phyloP scores from a whole-genome alignment of 495 filamentous ascomycete species.

The Penicillium samsonianum region DNA sequence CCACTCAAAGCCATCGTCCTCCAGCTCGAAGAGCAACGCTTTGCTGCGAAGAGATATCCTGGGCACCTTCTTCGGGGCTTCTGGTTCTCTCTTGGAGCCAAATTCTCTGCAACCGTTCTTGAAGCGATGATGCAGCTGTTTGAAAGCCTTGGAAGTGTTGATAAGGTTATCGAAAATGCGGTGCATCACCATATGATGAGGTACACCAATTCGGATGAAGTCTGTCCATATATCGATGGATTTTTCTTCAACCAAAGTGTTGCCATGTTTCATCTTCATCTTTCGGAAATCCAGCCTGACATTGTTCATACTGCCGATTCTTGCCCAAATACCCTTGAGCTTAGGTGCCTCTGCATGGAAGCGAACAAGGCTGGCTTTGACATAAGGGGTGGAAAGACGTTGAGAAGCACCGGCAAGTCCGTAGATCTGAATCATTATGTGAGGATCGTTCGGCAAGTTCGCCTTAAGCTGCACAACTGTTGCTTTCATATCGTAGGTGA shows the following conservation, averaged over 20 bases:
- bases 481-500: conserved; percentile 77
- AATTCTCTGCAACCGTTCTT: conserved; percentile 84
- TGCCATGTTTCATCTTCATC: conserved; percentile 64
- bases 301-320: conserved; percentile 79
- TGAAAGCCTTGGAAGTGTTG: conserved; percentile 81
- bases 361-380: conserved; percentile 71
- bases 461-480: conserved; percentile 85
- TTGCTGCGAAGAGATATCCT: conserved; percentile 79
- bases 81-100: conserved; percentile 75
- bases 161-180: conserved; percentile 89
- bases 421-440: conserved; percentile 86
- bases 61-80: conserved; percentile 82
- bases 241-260: conserved; percentile 65
- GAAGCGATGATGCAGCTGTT: conserved; percentile 91
- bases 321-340: conserved; percentile 78
- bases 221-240: conserved; percentile 84
- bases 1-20: conserved; percentile 97
- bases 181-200: conserved; percentile 91
- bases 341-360: conserved; percentile 85
- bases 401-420: conserved; percentile 78
- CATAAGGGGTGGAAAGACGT: conserved; percentile 78
- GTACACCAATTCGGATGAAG: conserved; percentile 83
- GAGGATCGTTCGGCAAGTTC: conserved; percentile 80
- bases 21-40: conserved; percentile 82
- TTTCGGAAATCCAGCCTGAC: conserved; percentile 78